Conservation (phyloP, 306 rosid genomes). For the Cyclanthera cordifolia region DNA sequence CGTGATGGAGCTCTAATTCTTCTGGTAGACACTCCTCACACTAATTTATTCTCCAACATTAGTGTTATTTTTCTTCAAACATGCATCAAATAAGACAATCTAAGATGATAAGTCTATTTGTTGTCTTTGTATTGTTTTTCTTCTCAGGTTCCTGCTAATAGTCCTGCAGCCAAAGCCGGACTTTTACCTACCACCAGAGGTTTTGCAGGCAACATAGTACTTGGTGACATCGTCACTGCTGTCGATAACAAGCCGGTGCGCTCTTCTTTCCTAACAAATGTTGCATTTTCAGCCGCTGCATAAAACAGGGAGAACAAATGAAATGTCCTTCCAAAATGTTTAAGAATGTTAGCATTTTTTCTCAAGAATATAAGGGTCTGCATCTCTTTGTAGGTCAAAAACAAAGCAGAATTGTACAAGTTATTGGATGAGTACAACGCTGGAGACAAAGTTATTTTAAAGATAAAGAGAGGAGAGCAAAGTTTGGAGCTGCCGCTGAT, state of each 20-base stretch:
- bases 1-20: conserved; percentile 85
- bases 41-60: background rate
- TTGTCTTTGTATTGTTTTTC: background rate
- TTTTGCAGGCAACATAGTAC: conserved; percentile 73
- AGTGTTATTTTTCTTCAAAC: background rate
- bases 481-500: conserved; percentile 49
- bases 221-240: conserved; percentile 75
- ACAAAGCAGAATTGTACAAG: conserved; percentile 68
- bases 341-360: background rate
- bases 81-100: background rate
- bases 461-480: conserved; percentile 58
- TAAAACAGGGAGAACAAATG: background rate
- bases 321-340: background rate
- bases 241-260: conserved; percentile 77
- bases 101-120: background rate
- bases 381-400: conserved; percentile 48
- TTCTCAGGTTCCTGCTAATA: conserved; percentile 65
- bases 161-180: conserved; percentile 76
- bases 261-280: conserved; percentile 12
- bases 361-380: background rate
- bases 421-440: conserved; percentile 60
- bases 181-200: conserved; percentile 73
- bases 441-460: conserved; percentile 52
- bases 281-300: background rate
- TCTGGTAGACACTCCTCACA: conserved; percentile 31